phyloP scores from a whole-genome alignment of 1,139 yeast species.

The Nakaseomyces bracarensis region DNA sequence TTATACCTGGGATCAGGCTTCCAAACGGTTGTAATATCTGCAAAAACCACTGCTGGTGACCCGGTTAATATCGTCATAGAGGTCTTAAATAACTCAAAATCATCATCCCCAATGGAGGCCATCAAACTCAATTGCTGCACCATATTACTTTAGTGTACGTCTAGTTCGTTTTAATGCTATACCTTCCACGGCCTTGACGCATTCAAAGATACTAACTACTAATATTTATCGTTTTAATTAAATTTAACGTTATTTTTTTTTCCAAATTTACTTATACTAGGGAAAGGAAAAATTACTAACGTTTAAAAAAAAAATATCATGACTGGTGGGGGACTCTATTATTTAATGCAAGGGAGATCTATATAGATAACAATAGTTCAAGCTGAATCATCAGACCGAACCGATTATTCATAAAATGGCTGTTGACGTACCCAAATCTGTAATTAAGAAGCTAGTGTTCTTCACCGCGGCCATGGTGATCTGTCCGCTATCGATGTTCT shows the following conservation, averaged over 20 bases:
- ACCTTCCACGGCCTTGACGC: too few species aligned
- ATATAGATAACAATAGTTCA: neutral
- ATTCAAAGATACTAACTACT: too few species aligned
- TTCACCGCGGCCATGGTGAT: constrained; percentile 87
- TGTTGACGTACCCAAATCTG: constrained; percentile 48
- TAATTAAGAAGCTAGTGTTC: constrained; percentile 57
- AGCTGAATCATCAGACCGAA: neutral
- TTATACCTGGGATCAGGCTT: constrained; percentile 30
- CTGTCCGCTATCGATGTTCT: constrained; percentile 69
- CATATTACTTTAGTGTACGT: too few species aligned
- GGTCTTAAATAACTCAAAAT: constrained; percentile 29
- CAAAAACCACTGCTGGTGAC: constrained; percentile 28
- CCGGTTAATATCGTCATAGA: constrained; percentile 34
- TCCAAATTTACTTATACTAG: too few species aligned
- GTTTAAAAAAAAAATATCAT: too few species aligned
- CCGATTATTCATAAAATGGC: constrained; percentile 39
- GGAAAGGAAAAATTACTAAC: too few species aligned
- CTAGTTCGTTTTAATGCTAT: too few species aligned
- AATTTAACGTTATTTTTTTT: too few species aligned
- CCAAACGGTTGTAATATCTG: constrained; percentile 29
- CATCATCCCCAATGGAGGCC: constrained; percentile 28
- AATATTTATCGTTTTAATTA: too few species aligned
- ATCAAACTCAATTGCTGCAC: constrained; percentile 35
- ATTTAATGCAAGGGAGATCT: too few species aligned
- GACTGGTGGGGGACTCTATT: too few species aligned